Evolutionary conservation across 2,329 filamentous ascomycete genomes (phyloP).

Genomic region (Ophiostoma pallidulum): DNA sequence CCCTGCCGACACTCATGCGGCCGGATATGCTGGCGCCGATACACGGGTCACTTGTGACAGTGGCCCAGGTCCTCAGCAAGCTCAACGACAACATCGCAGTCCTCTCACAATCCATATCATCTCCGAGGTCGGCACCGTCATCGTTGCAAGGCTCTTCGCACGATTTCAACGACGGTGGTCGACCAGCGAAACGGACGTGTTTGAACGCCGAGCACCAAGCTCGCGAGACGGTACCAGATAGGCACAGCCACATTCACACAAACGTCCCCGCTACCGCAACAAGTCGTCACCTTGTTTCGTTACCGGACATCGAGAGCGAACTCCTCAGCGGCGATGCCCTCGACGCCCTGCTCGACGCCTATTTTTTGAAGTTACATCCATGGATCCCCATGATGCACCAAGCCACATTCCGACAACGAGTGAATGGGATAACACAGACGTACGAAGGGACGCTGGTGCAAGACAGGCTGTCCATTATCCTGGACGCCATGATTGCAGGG

Average conservation of each 20-base stretch:
- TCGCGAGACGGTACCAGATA: no score
- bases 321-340: background rate
- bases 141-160: background rate
- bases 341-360: background rate
- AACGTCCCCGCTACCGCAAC: no score
- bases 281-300: background rate
- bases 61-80: background rate
- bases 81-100: background rate
- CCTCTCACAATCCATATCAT: background rate
- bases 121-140: background rate
- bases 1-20: background rate
- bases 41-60: background rate
- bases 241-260: no score
- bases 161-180: background rate
- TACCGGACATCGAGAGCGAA: background rate
- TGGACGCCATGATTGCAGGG: background rate
- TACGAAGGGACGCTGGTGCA: no score
- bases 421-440: background rate
- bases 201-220: background rate
- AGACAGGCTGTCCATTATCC: background rate
- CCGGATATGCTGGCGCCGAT: background rate
- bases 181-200: background rate
- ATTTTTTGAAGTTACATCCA: background rate
- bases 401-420: background rate
- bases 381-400: slow-evolving; percentile 1